Evolutionary conservation across 371 early-diverging fungal species (phyloP), one percentile per base, ranked within the genome.

Genomic region (Syncephalis fuscata): DNA sequence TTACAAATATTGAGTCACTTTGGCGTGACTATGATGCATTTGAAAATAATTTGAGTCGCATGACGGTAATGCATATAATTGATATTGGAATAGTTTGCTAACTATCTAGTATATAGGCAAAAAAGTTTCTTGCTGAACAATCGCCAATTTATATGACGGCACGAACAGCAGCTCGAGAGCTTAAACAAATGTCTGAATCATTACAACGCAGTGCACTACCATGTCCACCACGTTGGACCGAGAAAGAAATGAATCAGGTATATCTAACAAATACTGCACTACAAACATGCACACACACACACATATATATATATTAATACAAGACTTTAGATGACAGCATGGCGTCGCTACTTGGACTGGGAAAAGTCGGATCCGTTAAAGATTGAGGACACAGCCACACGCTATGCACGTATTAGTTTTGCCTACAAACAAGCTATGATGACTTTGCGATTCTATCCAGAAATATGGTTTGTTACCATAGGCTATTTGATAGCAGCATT

Each of bases 11-110:
- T 4, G 95, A 94, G 47, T 73, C 77, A 48, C 70, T 96, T 8
- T 96, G 97, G 97, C 87, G 87, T 45, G 85, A 91, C 41, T 96
- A 90, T 59, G 97, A 96, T 62, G 63, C 73, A 37, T 94, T 86
- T 73, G 97, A 96, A 60, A 89, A 86, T 54, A 69, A 66, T 10
- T 62, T 92, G 26, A 90, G 85, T 62, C 76, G 85, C 56, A 57
- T 82, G 50, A 82, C 85, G 46, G 85, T 80, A 73, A 54, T 10
- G 15, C 19, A 19, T 37, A 16, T 20, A 32, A 16, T 19, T 24
- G 22, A 21, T 5, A 46, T 3, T 38, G 4, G 39, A 26, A 41
- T 39, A n/a, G 46, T 27, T 41, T 16, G 27, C 14, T 37, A 19
- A 22, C 10, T 25, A 17, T 17, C 16, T 11, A 47, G 11, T 21